Evolutionary conservation across 257 asterid species (phyloP), one percentile per base, ranked within the genome.

Genomic region (Solanum bulbocastanum): DNA sequence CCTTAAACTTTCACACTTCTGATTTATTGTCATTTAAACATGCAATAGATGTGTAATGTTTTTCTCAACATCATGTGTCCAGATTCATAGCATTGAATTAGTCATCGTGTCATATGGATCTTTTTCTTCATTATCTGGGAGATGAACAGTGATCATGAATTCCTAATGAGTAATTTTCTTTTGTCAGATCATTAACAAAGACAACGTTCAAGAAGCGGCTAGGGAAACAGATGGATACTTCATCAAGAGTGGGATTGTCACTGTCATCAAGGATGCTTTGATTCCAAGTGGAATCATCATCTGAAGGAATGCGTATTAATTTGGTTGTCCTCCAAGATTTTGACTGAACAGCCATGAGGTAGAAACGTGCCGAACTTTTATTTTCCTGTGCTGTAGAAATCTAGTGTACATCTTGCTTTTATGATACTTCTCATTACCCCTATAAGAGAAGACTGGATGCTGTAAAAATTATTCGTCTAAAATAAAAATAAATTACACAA

Each of bases 151-250:
- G 65, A 25, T 3, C 66, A 42, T 9, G 27, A 44, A 25, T 46
- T 36, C 27, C 73, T 72, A 32, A 86, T 40, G 30, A 71, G 9
- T 69, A 46, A 12, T 13, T 60, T 36, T 32, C 15, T 25, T 52
- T 86, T 76, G 11, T 27, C 95, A 95, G 99, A 96, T 96, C 86
- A 81, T 95, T 12, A 96, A 96, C 92, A 46, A 88, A 14, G 99
- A 95, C 88, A 88, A 93, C 36, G 93, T 96, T 82, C 98, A 95
- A 94, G 99, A 95, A 93, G 99, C 99, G 32, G 98, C 98, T 8
- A 93, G 99, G 88, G 99, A 96, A 92, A 93, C 98, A 1, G 99
- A 96, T 18, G 99, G 99, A 42, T 96, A 95, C 94, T 96, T 96
- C 72, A 96, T 96, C 90, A 96, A 95, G 95, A 95, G 99, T 30